phyloP scores from a whole-genome alignment of 176 grass and related monocot genomes.

The Secale cereale region DNA sequence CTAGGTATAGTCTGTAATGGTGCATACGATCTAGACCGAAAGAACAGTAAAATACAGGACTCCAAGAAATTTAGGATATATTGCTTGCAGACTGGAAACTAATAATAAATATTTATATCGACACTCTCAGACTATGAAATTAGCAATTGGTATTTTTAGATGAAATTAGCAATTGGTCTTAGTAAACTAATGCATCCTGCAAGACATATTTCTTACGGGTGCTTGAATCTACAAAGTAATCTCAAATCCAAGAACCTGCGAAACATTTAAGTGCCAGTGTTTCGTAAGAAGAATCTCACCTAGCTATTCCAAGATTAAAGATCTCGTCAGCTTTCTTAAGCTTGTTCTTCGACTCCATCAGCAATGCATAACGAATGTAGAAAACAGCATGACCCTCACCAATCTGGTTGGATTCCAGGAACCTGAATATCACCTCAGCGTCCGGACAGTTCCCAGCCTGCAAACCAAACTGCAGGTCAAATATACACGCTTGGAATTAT shows the following conservation, averaged over 20 bases:
- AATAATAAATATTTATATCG: not conserved
- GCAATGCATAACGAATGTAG: constrained; percentile 59
- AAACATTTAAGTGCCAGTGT: not conserved
- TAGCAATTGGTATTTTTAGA: not conserved
- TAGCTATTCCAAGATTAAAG: constrained; percentile 78
- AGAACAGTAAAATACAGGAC: not conserved
- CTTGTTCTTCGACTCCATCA: constrained; percentile 81
- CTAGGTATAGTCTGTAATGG: not conserved
- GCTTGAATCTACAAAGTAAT: not conserved
- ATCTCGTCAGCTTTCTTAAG: constrained; percentile 81
- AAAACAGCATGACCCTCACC: constrained; percentile 68
- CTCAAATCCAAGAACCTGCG: not conserved
- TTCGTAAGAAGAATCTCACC: constrained; percentile 46
- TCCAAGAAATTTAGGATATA: not conserved
- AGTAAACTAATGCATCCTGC: not conserved
- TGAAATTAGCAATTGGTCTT: not conserved
- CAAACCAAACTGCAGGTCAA: constrained; percentile 21
- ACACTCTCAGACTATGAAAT: not conserved
- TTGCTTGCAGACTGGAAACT: not conserved
- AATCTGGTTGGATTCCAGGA: constrained; percentile 83
- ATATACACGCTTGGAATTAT: not conserved
- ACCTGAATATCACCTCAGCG: constrained; percentile 72
- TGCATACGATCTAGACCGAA: not conserved
- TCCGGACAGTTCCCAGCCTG: constrained; percentile 79
- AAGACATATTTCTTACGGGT: not conserved